Evolutionary conservation across 2,329 filamentous ascomycete species (phyloP).

Genomic region (Diplodia scrobiculata): DNA sequence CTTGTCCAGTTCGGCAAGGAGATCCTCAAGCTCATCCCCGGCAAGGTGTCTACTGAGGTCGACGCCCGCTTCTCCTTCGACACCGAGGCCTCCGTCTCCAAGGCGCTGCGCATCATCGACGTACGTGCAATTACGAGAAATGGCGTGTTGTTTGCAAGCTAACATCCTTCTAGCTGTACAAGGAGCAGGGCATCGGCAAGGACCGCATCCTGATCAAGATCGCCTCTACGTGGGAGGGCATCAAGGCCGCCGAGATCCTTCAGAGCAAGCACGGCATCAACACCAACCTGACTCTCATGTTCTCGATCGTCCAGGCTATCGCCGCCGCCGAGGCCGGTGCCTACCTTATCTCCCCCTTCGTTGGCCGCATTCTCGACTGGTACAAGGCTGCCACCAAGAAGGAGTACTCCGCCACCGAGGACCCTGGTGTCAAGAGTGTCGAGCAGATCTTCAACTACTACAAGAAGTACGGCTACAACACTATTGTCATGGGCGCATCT

Average conservation of each 20-base stretch:
- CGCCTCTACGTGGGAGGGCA: conserved; percentile 98
- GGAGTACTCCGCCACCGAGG: conserved; percentile 84
- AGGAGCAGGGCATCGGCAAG: conserved; percentile 86
- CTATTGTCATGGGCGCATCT: conserved; percentile 98
- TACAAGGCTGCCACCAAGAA: conserved; percentile 96
- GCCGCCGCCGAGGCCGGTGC: conserved; percentile 91
- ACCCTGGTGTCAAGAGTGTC: conserved; percentile 95
- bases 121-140: conserved; percentile 55
- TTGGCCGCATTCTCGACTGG: conserved; percentile 99
- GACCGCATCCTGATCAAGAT: conserved; percentile 98
- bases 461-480: conserved; percentile 99
- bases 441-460: conserved; percentile 99
- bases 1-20: conserved; percentile 97
- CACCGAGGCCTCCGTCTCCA: conserved; percentile 85
- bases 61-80: conserved; percentile 96
- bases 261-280: conserved; percentile 96
- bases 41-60: conserved; percentile 98
- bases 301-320: conserved; percentile 92
- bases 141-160: conserved; percentile 31
- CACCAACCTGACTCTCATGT: conserved; percentile 99
- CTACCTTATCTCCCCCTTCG: conserved; percentile 98
- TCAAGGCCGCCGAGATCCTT: conserved; percentile 96
- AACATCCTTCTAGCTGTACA: conserved; percentile 73
- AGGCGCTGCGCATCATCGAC: conserved; percentile 95
- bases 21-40: conserved; percentile 94